Evolutionary conservation across 2,329 filamentous ascomycete species (phyloP).

Genomic region (Didymella pomorum): DNA sequence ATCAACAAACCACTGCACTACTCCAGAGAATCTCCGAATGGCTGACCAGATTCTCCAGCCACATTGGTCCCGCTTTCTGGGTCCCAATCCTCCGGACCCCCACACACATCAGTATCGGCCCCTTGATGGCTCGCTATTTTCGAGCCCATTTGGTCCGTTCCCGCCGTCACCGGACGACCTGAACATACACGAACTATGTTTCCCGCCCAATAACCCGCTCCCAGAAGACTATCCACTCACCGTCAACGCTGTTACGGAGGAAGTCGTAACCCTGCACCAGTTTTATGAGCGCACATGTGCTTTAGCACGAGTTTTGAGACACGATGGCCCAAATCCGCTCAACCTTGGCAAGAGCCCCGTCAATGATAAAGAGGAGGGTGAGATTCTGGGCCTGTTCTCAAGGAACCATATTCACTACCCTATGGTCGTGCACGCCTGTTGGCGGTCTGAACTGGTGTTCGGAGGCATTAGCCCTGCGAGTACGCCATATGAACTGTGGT

Average conservation of each 20-base stretch:
- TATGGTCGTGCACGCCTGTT: slow-evolving; percentile 42
- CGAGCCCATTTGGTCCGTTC: slow-evolving; percentile 40
- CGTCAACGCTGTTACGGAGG: slow-evolving; percentile 39
- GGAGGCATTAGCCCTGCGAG: slow-evolving; percentile 43
- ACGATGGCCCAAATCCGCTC: slow-evolving; percentile 42
- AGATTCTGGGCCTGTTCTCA: slow-evolving; percentile 41
- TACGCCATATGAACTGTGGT: slow-evolving; percentile 45
- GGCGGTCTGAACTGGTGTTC: slow-evolving; percentile 40
- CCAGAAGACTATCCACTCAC: slow-evolving; percentile 42
- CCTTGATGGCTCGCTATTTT: slow-evolving; percentile 29
- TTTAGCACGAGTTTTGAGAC: slow-evolving; percentile 37
- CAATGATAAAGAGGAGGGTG: slow-evolving; percentile 38
- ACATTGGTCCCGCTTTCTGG: slow-evolving; percentile 39
- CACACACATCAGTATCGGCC: slow-evolving; percentile 32
- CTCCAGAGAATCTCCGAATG: slow-evolving; percentile 18
- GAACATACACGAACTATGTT: slow-evolving; percentile 45
- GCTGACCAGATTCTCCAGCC: slow-evolving; percentile 35
- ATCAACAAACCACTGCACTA: neutral
- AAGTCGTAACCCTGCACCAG: slow-evolving; percentile 37
- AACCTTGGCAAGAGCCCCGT: slow-evolving; percentile 29
- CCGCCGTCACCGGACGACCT: slow-evolving; percentile 36
- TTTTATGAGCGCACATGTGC: slow-evolving; percentile 39
- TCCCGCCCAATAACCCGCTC: slow-evolving; percentile 35
- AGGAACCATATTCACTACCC: slow-evolving; percentile 46
- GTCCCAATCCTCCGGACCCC: slow-evolving; percentile 35